These are phyloP conservation scores for Candida golubevii DNA, from an alignment of 805 yeast species.

Conservation along the genomic window DNA sequence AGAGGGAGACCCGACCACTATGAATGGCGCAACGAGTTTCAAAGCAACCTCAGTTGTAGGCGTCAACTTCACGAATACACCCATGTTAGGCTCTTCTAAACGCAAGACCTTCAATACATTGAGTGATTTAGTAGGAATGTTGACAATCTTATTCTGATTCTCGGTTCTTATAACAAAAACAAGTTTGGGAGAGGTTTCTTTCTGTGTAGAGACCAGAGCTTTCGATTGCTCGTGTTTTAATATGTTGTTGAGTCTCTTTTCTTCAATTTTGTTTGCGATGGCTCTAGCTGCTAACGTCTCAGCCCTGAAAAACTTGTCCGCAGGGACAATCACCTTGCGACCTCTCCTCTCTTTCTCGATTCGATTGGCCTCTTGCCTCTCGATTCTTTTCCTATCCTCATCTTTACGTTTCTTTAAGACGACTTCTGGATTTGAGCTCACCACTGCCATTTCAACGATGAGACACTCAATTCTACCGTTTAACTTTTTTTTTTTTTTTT, in stretches of 20 bases:
- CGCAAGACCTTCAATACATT: slow-evolving; percentile 59
- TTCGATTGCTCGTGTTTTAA: slow-evolving; percentile 43
- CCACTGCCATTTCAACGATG: slow-evolving; percentile 34
- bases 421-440: slow-evolving; percentile 71
- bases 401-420: slow-evolving; percentile 75
- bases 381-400: slow-evolving; percentile 67
- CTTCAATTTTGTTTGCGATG: slow-evolving; percentile 62
- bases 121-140: slow-evolving; percentile 60
- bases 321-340: slow-evolving; percentile 35
- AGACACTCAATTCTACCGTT: neutral
- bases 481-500: slow-evolving; percentile 2
- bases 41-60: slow-evolving; percentile 57
- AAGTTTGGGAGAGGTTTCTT: slow-evolving; percentile 34
- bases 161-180: slow-evolving; percentile 64
- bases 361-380: slow-evolving; percentile 64
- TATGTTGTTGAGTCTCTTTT: slow-evolving; percentile 62
- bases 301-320: slow-evolving; percentile 62
- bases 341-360: slow-evolving; percentile 40
- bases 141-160: slow-evolving; percentile 55
- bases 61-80: slow-evolving; percentile 67
- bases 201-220: slow-evolving; percentile 9
- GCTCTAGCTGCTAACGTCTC: slow-evolving; percentile 68
- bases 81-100: slow-evolving; percentile 56
- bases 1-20: slow-evolving; percentile 73
- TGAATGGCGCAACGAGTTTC: slow-evolving; percentile 66